Evolutionary conservation across 768 basidiomycete species (phyloP).

Genomic region (Lactarius evosmus): DNA sequence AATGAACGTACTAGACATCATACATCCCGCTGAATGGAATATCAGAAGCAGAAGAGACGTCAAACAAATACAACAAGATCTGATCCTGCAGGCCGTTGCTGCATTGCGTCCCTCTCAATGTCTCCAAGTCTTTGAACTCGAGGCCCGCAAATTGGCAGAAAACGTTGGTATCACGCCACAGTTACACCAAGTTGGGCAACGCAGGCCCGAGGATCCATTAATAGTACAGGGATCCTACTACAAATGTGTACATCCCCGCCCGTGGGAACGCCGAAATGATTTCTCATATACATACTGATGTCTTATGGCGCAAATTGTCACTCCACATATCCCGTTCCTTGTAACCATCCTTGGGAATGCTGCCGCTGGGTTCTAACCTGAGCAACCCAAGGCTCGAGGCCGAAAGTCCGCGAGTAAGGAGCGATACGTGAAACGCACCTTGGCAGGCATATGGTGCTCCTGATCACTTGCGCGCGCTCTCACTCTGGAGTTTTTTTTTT

Average conservation of each 20-base stretch:
- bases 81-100: background rate
- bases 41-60: background rate
- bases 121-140: background rate
- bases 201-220: background rate
- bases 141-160: background rate
- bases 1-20: background rate
- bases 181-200: background rate
- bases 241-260: background rate
- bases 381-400: background rate
- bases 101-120: background rate
- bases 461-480: background rate
- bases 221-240: background rate
- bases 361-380: constrained; percentile 8
- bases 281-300: background rate
- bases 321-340: background rate
- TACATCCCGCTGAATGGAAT: background rate
- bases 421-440: background rate
- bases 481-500: background rate
- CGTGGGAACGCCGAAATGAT: background rate
- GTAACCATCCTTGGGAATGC: background rate
- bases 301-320: background rate
- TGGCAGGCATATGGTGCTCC: background rate
- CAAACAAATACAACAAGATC: background rate
- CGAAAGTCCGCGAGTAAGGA: constrained; percentile 8
- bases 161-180: background rate